Conservation (phyloP, 441 rosid genomes). For the Pelargonium australe region DNA sequence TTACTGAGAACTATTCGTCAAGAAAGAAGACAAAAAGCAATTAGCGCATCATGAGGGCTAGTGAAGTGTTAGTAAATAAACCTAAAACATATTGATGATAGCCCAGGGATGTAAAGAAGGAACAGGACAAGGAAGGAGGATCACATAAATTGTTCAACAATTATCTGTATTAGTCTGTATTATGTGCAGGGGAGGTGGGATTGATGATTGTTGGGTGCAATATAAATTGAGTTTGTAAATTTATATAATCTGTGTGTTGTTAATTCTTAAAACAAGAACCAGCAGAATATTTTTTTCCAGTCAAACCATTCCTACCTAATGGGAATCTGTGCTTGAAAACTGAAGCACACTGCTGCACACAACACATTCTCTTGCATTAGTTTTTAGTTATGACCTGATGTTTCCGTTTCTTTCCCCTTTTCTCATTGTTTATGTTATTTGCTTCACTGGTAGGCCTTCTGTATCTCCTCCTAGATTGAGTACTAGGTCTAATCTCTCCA, state of each 20-base stretch:
- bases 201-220: not conserved
- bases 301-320: not conserved
- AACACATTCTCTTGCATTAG: not conserved
- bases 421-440: slow-evolving; percentile 7
- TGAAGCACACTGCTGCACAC: not conserved
- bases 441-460: slow-evolving; percentile 38
- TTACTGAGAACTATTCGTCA: not conserved
- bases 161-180: not conserved
- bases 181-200: not conserved
- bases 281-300: no score
- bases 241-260: no score
- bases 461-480: slow-evolving; percentile 42
- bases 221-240: no score
- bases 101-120: not conserved
- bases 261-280: no score
- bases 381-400: not conserved
- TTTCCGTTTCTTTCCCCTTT: not conserved
- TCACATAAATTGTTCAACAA: not conserved
- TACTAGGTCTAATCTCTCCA: slow-evolving; percentile 31
- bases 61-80: not conserved
- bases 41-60: not conserved
- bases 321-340: not conserved
- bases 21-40: not conserved
- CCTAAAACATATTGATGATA: not conserved
- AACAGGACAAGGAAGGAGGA: not conserved